phyloP scores from a whole-genome alignment of 352 stramenopile genomes.

The Thraustochytrium sp. region DNA sequence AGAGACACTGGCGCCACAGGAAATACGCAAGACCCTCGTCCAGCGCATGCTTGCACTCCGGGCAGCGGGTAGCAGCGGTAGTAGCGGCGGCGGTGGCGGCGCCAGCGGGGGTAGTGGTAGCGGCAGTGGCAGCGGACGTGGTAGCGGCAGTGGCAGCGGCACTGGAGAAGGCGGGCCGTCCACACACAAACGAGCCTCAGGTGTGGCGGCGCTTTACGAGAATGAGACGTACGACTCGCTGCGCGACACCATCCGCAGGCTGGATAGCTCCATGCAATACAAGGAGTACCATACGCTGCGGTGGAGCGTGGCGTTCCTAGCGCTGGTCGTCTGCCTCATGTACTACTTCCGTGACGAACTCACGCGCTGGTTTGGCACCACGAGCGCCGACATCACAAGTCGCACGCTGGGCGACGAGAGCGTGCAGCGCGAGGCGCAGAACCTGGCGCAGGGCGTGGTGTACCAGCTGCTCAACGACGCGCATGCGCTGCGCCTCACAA shows the following conservation, averaged over 20 bases:
- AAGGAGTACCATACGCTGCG: slow-evolving; percentile 41
- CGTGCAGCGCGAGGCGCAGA: slow-evolving; percentile 34
- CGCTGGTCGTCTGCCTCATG: background rate
- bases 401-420: slow-evolving; percentile 25
- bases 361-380: slow-evolving; percentile 24
- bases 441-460: slow-evolving; percentile 30
- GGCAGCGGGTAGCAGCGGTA: background rate
- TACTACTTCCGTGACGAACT: slow-evolving; percentile 22
- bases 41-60: background rate
- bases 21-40: background rate
- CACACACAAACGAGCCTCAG: background rate
- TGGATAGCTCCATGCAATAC: slow-evolving; percentile 38
- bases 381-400: slow-evolving; percentile 36
- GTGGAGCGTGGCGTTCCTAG: slow-evolving; percentile 4
- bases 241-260: slow-evolving; percentile 16
- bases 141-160: background rate
- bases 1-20: background rate
- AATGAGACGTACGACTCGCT: slow-evolving; percentile 18
- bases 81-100: background rate
- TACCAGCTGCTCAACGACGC: slow-evolving; percentile 37
- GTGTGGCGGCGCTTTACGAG: background rate
- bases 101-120: background rate
- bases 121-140: background rate
- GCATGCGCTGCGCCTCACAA: slow-evolving; percentile 14
- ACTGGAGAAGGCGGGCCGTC: background rate